Percentiles rank a stretch among this genome's conserved stretches.
These are phyloP conservation scores for Penicillium arizonense DNA, from an alignment of 495 filamentous ascomycete genomes.

Conservation along the genomic window DNA sequence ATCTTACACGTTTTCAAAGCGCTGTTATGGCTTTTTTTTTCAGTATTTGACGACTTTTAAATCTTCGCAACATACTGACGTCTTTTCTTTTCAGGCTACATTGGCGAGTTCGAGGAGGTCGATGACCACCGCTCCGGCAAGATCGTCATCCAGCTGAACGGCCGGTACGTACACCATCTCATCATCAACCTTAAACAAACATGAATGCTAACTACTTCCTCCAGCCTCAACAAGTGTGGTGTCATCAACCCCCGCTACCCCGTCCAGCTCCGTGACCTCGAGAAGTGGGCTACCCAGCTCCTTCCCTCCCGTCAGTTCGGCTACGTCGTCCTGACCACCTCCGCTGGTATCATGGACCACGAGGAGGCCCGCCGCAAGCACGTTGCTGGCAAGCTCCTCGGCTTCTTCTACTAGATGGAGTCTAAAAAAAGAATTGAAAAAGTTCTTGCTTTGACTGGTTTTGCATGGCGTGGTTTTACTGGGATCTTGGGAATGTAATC, in stretches of 20 bases:
- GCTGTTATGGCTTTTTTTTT: conserved; percentile 51
- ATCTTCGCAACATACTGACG: conserved; percentile 81
- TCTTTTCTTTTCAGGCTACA: conserved; percentile 70
- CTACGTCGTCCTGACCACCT: conserved; percentile 97
- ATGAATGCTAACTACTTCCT: conserved; percentile 2
- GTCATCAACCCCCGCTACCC: conserved; percentile 99
- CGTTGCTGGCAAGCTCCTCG: conserved; percentile 92
- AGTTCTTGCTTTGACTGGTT: conserved; percentile 32
- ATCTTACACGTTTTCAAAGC: conserved; percentile 88
- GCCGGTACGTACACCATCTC: conserved; percentile 47
- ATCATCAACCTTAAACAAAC: background rate
- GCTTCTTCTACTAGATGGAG: conserved; percentile 86
- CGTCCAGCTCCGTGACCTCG: conserved; percentile 92
- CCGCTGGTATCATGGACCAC: conserved; percentile 99
- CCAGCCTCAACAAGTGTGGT: conserved; percentile 94
- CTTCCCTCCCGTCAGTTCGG: conserved; percentile 99
- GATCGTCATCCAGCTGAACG: conserved; percentile 94
- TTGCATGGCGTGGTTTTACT: conserved; percentile 15
- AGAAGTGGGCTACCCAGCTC: conserved; percentile 99
- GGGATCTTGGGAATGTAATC: conserved; percentile 35
- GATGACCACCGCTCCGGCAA: conserved; percentile 99
- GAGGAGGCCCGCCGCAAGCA: conserved; percentile 98
- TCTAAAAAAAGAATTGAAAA: conserved; percentile 28
- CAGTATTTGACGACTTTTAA: conserved; percentile 86
- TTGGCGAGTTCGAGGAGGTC: conserved; percentile 99